A percentile compares a stretch with the other conserved stretches of the same genome.
phyloP scores from a whole-genome alignment of 2,329 filamentous ascomycete genomes.

The Nectriaceae sp. region DNA sequence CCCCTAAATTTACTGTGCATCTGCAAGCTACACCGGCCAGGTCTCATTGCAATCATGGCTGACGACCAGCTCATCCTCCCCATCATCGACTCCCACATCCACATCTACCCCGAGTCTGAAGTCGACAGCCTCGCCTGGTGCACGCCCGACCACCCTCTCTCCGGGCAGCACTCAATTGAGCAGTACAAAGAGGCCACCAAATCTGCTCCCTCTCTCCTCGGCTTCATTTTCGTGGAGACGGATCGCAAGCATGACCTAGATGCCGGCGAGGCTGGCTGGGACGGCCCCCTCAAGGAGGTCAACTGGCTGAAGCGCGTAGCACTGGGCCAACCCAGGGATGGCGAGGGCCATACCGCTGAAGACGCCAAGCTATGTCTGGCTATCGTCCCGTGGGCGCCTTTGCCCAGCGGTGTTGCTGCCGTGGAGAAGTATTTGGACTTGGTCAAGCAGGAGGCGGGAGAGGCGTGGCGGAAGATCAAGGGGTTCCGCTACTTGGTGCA shows the following conservation, averaged over 20 bases:
- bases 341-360: slow-evolving; percentile 55
- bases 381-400: slow-evolving; percentile 83
- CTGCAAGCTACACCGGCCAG: not conserved
- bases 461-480: slow-evolving; percentile 67
- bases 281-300: slow-evolving; percentile 71
- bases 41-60: slow-evolving; percentile 31
- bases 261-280: slow-evolving; percentile 60
- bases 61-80: slow-evolving; percentile 47
- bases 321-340: slow-evolving; percentile 55
- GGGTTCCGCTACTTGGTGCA: slow-evolving; percentile 86
- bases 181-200: slow-evolving; percentile 59
- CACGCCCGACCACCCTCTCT: slow-evolving; percentile 58
- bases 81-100: slow-evolving; percentile 89
- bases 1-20: not conserved
- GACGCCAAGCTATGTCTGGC: slow-evolving; percentile 61
- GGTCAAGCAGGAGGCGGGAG: slow-evolving; percentile 63
- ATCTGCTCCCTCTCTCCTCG: slow-evolving; percentile 51
- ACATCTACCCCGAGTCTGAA: slow-evolving; percentile 76
- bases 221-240: slow-evolving; percentile 82
- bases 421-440: slow-evolving; percentile 66
- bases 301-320: slow-evolving; percentile 68
- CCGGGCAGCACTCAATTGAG: slow-evolving; percentile 62
- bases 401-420: slow-evolving; percentile 62
- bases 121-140: slow-evolving; percentile 71
- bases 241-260: slow-evolving; percentile 68